A percentile compares a stretch with the other conserved stretches of the same genome.
These are phyloP conservation scores for Stenogyne calaminthoides DNA, from an alignment of 305 asterid species.

Conservation along the genomic window DNA sequence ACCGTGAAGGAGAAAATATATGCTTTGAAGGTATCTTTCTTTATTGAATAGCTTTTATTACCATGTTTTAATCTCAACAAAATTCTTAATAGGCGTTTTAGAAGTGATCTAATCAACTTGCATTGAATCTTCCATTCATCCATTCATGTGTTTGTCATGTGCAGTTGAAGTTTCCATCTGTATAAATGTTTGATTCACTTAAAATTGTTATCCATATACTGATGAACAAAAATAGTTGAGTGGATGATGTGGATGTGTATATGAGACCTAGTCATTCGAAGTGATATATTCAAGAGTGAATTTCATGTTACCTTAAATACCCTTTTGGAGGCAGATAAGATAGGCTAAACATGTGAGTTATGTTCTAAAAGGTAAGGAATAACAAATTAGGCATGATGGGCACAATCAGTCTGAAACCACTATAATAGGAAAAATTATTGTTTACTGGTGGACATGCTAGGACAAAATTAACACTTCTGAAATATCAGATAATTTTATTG, in stretches of 20 bases:
- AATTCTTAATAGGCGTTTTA: slow-evolving; percentile 10
- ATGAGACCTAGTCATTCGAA: neutral
- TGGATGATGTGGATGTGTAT: neutral
- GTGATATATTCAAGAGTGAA: neutral
- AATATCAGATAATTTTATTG: neutral
- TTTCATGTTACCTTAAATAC: slow-evolving; percentile 3
- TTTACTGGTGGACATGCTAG: neutral
- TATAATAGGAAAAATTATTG: slow-evolving; percentile 1
- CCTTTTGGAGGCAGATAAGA: slow-evolving; percentile 21
- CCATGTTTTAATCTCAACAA: neutral
- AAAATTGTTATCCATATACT: neutral
- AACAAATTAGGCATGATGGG: slow-evolving; percentile 4
- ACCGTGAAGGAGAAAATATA: slow-evolving; percentile 96
- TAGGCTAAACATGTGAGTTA: slow-evolving; percentile 18
- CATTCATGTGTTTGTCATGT: slow-evolving; percentile 19
- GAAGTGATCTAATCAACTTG: slow-evolving; percentile 17
- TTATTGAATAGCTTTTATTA: slow-evolving; percentile 13
- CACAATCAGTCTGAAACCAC: slow-evolving; percentile 12
- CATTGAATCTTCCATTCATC: slow-evolving; percentile 7
- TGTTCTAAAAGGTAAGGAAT: slow-evolving; percentile 9
- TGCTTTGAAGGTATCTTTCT: slow-evolving; percentile 82
- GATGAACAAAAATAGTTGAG: neutral
- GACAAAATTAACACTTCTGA: neutral
- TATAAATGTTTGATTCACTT: slow-evolving; percentile 12
- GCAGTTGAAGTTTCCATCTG: neutral